Conservation (phyloP, 768 basidiomycete genomes). For the Rhodotorula diobovata region DNA sequence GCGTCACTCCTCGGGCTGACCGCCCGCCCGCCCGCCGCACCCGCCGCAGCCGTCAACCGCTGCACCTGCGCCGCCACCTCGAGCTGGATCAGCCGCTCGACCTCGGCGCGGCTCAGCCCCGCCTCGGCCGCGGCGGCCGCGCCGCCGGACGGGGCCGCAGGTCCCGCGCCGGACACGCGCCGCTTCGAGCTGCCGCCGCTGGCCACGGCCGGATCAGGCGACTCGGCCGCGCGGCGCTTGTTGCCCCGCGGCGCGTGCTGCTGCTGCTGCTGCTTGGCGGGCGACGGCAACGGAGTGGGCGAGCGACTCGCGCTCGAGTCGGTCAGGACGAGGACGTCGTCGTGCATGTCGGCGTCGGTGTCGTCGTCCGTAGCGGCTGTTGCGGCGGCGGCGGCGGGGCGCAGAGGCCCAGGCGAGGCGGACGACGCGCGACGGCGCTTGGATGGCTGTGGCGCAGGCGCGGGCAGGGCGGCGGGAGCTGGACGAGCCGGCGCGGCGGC, state of each 20-base stretch:
- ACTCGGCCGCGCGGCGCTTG: background rate
- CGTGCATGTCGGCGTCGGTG: background rate
- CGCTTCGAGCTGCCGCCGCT: background rate
- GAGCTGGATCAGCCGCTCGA: background rate
- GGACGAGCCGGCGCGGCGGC: background rate
- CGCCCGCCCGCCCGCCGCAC: background rate
- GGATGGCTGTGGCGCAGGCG: background rate
- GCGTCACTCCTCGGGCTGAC: background rate
- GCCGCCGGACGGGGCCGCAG: background rate
- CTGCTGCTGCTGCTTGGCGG: background rate
- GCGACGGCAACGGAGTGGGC: background rate
- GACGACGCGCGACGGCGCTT: background rate
- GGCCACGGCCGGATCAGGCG: background rate
- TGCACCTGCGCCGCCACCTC: background rate
- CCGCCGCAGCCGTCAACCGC: too few relatives aligned
- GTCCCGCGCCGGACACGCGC: background rate
- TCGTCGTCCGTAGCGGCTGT: background rate
- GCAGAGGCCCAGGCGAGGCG: background rate
- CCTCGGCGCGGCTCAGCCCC: background rate
- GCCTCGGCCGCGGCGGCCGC: background rate
- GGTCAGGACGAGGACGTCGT: conserved; percentile 21
- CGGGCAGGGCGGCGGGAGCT: background rate
- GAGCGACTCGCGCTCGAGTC: conserved; percentile 4
- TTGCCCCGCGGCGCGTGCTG: too few relatives aligned
- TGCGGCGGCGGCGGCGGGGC: background rate